phyloP scores from a whole-genome alignment of 768 basidiomycete genomes.

The Butyriboletus loyo region DNA sequence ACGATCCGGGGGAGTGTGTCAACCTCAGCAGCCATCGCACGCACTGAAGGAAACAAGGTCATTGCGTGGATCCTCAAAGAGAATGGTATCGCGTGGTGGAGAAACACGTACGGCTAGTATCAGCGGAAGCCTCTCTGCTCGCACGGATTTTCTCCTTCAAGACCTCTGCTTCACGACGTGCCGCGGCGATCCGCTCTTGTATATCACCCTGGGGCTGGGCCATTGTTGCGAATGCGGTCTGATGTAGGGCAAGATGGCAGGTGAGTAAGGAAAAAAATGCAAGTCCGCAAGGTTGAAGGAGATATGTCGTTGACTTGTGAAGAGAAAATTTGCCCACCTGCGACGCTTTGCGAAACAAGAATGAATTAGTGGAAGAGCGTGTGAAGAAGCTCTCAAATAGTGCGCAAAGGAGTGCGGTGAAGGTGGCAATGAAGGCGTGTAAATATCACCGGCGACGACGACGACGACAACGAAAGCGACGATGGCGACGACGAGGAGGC shows the following conservation, averaged over 20 bases:
- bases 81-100: slow-evolving; percentile 1
- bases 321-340: slow-evolving; percentile 30
- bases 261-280: background rate
- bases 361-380: slow-evolving; percentile 25
- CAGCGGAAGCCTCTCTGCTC: slow-evolving; percentile 95
- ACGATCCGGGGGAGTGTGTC: slow-evolving; percentile 94
- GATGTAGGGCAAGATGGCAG: background rate
- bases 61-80: slow-evolving; percentile 7
- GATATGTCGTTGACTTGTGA: slow-evolving; percentile 7
- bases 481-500: slow-evolving; percentile 6
- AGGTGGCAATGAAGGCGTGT: slow-evolving; percentile 6
- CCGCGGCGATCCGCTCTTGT: slow-evolving; percentile 92
- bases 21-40: slow-evolving; percentile 97
- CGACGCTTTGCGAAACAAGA: slow-evolving; percentile 29
- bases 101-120: slow-evolving; percentile 82
- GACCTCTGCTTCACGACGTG: slow-evolving; percentile 93
- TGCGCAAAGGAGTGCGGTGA: slow-evolving; percentile 12
- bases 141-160: slow-evolving; percentile 98
- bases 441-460: slow-evolving; percentile 8
- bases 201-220: slow-evolving; percentile 81
- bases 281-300: background rate
- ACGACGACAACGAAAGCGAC: slow-evolving; percentile 2
- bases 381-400: slow-evolving; percentile 22
- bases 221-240: slow-evolving; percentile 41
- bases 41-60: slow-evolving; percentile 52